These are phyloP conservation scores for Salvia splendens DNA, from an alignment of 257 asterid genomes.

Conservation along the genomic window DNA sequence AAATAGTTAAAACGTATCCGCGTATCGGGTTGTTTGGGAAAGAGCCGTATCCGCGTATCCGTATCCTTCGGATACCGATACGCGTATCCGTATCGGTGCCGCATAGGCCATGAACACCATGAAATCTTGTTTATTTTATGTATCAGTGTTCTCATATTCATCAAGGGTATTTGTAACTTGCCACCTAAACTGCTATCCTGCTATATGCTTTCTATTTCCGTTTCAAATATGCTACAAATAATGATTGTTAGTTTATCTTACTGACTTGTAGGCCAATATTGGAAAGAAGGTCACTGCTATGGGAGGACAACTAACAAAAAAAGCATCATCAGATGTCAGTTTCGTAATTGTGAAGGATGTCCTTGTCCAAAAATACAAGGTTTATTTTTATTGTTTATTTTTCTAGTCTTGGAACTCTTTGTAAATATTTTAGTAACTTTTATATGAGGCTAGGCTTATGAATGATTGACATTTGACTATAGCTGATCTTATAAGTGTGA, in stretches of 20 bases:
- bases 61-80: too few species aligned
- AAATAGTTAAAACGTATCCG: too few species aligned
- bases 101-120: not conserved
- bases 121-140: constrained; percentile 5
- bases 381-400: constrained; percentile 31
- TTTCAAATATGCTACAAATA: constrained; percentile 11
- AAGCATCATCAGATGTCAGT: constrained; percentile 77
- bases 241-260: constrained; percentile 32
- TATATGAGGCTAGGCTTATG: constrained; percentile 6
- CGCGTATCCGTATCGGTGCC: too few species aligned
- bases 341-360: constrained; percentile 91
- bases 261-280: constrained; percentile 63
- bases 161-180: not conserved
- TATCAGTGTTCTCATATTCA: constrained; percentile 11
- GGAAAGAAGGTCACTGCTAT: constrained; percentile 74
- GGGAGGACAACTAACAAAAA: constrained; percentile 82
- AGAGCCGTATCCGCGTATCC: too few species aligned
- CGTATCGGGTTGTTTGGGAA: too few species aligned
- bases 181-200: constrained; percentile 9
- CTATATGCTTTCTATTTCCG: not conserved
- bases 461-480: not conserved
- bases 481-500: constrained; percentile 11
- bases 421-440: constrained; percentile 11
- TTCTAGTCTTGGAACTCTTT: constrained; percentile 17
- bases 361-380: constrained; percentile 84